Evolutionary conservation across 495 filamentous ascomycete species (phyloP).

Genomic region (Pseudoneurospora amorphoporcata): DNA sequence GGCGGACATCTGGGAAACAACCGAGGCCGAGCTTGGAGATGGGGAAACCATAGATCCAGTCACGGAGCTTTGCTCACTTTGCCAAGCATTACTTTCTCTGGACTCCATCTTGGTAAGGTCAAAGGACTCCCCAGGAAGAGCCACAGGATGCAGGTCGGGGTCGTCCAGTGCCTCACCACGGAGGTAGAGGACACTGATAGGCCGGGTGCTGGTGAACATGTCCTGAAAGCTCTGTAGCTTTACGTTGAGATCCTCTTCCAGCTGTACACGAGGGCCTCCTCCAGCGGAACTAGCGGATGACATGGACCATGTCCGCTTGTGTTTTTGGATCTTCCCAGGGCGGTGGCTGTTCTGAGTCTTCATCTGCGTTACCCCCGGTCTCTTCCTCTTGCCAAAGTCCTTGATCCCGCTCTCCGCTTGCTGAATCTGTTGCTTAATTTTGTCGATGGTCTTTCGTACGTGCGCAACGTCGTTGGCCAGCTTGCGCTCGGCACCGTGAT

Average conservation of each 20-base stretch:
- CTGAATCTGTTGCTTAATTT: conserved; percentile 80
- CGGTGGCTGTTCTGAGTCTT: conserved; percentile 41
- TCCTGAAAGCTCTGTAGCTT: conserved; percentile 80
- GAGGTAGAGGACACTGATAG: conserved; percentile 75
- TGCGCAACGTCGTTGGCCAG: conserved; percentile 88
- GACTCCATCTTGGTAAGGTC: conserved; percentile 48
- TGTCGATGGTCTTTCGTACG: conserved; percentile 89
- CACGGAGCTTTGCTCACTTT: conserved; percentile 45
- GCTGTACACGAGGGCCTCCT: conserved; percentile 46
- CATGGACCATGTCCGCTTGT: conserved; percentile 93
- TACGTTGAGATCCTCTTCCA: conserved; percentile 81
- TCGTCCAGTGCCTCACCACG: conserved; percentile 79
- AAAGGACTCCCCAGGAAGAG: conserved; percentile 55
- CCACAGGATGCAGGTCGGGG: conserved; percentile 76
- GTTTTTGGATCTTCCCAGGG: conserved; percentile 72
- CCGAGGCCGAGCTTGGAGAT: conserved; percentile 52
- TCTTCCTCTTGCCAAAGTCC: conserved; percentile 80
- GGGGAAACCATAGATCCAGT: conserved; percentile 60
- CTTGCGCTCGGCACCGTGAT: conserved; percentile 93
- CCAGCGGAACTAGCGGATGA: conserved; percentile 69
- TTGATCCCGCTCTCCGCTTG: conserved; percentile 84
- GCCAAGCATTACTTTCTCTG: conserved; percentile 44
- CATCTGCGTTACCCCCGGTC: conserved; percentile 45
- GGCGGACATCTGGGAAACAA: conserved; percentile 41
- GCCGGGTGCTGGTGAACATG: conserved; percentile 89